Conservation (phyloP, 805 yeast species). For the Candida argentea region DNA sequence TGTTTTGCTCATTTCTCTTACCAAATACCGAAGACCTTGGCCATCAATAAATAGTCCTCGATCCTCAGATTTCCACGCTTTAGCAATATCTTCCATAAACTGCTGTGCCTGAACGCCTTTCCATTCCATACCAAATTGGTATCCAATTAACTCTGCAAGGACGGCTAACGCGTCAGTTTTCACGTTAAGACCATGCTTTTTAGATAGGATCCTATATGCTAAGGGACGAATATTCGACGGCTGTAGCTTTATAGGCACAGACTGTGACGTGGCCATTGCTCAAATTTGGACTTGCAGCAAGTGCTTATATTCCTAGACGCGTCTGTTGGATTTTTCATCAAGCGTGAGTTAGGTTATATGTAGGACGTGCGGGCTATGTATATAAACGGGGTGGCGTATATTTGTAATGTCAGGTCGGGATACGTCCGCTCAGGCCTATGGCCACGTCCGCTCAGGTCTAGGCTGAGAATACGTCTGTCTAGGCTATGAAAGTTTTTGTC, state of each 20-base stretch:
- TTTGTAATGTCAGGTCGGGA: too few relatives aligned
- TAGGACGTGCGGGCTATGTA: not conserved
- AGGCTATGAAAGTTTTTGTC: not conserved
- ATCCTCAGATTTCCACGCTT: slow-evolving; percentile 81
- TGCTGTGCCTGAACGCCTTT: slow-evolving; percentile 51
- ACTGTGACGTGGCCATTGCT: not conserved
- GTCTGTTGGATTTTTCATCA: slow-evolving; percentile 1
- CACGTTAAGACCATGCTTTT: slow-evolving; percentile 84
- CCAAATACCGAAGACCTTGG: slow-evolving; percentile 50
- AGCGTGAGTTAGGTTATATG: too few relatives aligned
- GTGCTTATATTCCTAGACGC: slow-evolving; percentile 2
- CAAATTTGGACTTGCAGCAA: slow-evolving; percentile 1
- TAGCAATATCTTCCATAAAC: slow-evolving; percentile 69
- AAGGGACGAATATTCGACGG: slow-evolving; percentile 83
- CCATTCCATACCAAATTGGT: slow-evolving; percentile 81
- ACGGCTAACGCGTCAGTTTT: slow-evolving; percentile 74
- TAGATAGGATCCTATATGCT: slow-evolving; percentile 83
- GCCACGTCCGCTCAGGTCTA: too few relatives aligned
- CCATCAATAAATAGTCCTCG: slow-evolving; percentile 82
- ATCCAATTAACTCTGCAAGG: slow-evolving; percentile 68
- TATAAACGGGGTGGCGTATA: too few relatives aligned
- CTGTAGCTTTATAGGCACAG: slow-evolving; percentile 64
- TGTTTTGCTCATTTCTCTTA: slow-evolving; percentile 40
- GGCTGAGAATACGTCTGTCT: too few relatives aligned
- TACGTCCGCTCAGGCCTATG: too few relatives aligned